Evolutionary conservation across 345 rosid species (phyloP), one percentile per base, ranked within the genome.

Genomic region (Eucalyptus coolabah): DNA sequence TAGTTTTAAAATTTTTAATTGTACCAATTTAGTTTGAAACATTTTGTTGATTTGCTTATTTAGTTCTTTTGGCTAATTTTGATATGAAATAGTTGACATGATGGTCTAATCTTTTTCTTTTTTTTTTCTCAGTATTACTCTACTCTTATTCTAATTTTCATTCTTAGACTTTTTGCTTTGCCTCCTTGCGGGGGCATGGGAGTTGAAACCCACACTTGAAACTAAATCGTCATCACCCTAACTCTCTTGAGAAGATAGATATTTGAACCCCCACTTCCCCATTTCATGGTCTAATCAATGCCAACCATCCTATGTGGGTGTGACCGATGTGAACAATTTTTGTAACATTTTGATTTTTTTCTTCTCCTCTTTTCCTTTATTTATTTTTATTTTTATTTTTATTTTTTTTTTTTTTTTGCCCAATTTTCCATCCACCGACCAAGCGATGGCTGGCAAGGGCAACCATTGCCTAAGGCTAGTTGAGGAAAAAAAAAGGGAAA

Each of bases 91-190:
- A 67, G 12, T 0, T 32, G 21, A 32, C 12, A 8, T 67, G 10
- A 4, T 10, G 6, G 4, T 67, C 23, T 67, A 67, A 9, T 16
- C 6, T 50, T 50, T 5, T 50, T 50, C 0, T 49, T 49, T 49
- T 49, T 50, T 0, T 50, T 50, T 50, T 5, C 1, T 50, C 15
- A 14, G 0, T 50, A 6, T 5, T 14, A 50, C 17, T 50, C 6
- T 50, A 49, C 2, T 13, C 6, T 0, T 14, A 50, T 50, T 50
- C 17, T 50, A 50, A 50, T 14, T 50, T 14, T 14, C 0, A 14
- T 17, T 14, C 2, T 5, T 0, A 14, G 1, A 50, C 16, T 5
- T 50, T 50, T 50, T 49, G 1, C 2, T 2, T 0, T 14, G 0
- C 0, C 17, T 50, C 1, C 1, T 50, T 14, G 6, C 1, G 14